Evolutionary conservation across 305 asterid species (phyloP), one percentile per base, ranked within the genome.

Genomic region (Striga hermonthica): DNA sequence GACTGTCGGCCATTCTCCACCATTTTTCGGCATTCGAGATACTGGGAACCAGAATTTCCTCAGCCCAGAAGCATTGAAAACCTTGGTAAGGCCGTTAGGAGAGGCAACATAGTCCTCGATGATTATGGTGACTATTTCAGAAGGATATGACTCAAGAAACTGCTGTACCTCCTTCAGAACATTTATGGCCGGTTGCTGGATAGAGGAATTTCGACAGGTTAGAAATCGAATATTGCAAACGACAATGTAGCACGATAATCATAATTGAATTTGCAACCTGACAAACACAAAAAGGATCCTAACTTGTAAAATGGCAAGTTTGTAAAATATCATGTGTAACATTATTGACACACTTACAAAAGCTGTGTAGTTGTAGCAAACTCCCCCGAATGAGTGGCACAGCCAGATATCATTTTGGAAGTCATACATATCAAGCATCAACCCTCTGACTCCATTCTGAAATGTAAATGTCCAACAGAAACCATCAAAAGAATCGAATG

Each of bases 401-500:
- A 90, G 70, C 97, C 97, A 90, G 62, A 90, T 82, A 74, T 83
- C 95, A 22, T 84, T 83, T 56, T 83, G 57, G 65, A 83, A 88
- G 80, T 88, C 96, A 36, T 90, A 88, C 86, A 88, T 86, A 79
- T 90, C 97, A 9, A 90, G 95, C 97, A 88, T 88, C 82, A 90
- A 76, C 65, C 95, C 97, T 81, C 93, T 78, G 60, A 90, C 96
- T 37, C 93, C 97, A 79, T 86, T 86, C 97, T 90, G 92, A 83
- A 74, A 67, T 62, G 58, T 47, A 66, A 34, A 53, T 28, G 52
- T 11, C 53, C 53, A 64, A 69, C 12, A 62, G 55, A 62, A 57
- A 74, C 64, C 45, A 34, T 69, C 69, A 64, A 71, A 22, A 65
- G 4, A 37, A 34, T 38, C 22, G 53, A 22, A 52, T 37, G 49